Percentiles rank a stretch among this genome's conserved stretches.
These are phyloP conservation scores for Pleurotus djamor DNA, from an alignment of 768 basidiomycete genomes.

Conservation along the genomic window DNA sequence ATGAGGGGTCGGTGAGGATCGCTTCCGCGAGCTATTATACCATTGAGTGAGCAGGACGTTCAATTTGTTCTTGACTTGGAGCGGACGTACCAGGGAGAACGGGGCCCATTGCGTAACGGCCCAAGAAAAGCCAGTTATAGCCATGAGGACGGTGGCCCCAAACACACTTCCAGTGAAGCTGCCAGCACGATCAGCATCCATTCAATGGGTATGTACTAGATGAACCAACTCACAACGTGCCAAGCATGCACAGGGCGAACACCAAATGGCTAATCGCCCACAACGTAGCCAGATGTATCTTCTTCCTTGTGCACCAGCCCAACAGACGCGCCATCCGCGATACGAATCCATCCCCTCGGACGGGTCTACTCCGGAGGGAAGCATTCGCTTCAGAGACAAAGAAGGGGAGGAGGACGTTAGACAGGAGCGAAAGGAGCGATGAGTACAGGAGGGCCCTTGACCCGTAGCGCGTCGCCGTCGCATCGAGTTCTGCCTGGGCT, in stretches of 20 bases:
- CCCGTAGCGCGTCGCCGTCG: slow-evolving; percentile 79
- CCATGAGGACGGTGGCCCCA: slow-evolving; percentile 74
- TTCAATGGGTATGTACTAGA: no score
- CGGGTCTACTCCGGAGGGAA: slow-evolving; percentile 6
- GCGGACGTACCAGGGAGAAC: slow-evolving; percentile 70
- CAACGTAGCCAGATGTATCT: slow-evolving; percentile 62
- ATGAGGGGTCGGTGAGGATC: slow-evolving; percentile 65
- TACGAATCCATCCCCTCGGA: slow-evolving; percentile 6
- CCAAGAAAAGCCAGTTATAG: slow-evolving; percentile 88
- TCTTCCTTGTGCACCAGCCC: slow-evolving; percentile 33
- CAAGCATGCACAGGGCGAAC: slow-evolving; percentile 76
- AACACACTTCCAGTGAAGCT: slow-evolving; percentile 72
- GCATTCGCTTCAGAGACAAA: slow-evolving; percentile 41
- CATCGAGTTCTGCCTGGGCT: slow-evolving; percentile 38
- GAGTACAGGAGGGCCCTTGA: slow-evolving; percentile 82
- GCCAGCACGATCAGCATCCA: no score
- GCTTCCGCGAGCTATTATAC: slow-evolving; percentile 72
- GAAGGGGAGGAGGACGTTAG: slow-evolving; percentile 71
- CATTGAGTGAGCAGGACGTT: background rate
- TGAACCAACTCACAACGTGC: slow-evolving; percentile 64
- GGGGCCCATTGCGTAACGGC: slow-evolving; percentile 93
- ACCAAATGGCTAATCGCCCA: slow-evolving; percentile 81
- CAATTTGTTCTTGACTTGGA: no score
- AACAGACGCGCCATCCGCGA: slow-evolving; percentile 12
- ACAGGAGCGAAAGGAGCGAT: slow-evolving; percentile 62